Conservation (phyloP, 208 protist species). For the Acanthamoeba healyi region DNA sequence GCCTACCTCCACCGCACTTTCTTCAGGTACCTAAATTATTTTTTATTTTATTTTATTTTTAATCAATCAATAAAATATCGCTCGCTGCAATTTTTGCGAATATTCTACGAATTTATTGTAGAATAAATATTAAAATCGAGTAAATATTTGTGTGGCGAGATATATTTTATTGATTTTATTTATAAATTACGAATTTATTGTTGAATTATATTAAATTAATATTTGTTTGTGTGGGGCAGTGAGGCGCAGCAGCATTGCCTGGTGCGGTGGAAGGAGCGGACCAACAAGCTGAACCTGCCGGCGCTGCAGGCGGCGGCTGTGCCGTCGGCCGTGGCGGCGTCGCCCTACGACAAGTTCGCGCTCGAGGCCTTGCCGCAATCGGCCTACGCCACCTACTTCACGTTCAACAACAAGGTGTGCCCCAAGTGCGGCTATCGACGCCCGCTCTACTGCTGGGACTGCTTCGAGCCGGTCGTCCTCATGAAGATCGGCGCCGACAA, state of each 20-base stretch:
- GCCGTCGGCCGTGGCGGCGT: neutral
- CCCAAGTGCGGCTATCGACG: neutral
- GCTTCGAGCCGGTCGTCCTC: constrained; percentile 26
- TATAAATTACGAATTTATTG: no score
- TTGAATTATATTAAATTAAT: neutral
- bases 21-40: constrained; percentile 64
- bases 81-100: constrained; percentile 58
- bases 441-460: constrained; percentile 67
- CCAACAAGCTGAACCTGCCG: neutral
- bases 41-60: constrained; percentile 47
- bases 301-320: constrained; percentile 21
- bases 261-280: neutral
- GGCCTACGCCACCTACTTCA: constrained; percentile 48
- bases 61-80: constrained; percentile 22
- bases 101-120: constrained; percentile 66
- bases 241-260: constrained; percentile 10
- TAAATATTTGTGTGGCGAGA: no score
- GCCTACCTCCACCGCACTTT: neutral
- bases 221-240: constrained; percentile 30
- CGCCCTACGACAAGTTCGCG: constrained; percentile 16
- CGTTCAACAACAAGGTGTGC: constrained; percentile 70
- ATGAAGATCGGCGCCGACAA: neutral
- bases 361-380: constrained; percentile 9
- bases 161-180: no score
- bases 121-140: no score